Evolutionary conservation across 768 basidiomycete species (phyloP).

Genomic region (Trametes meyenii): DNA sequence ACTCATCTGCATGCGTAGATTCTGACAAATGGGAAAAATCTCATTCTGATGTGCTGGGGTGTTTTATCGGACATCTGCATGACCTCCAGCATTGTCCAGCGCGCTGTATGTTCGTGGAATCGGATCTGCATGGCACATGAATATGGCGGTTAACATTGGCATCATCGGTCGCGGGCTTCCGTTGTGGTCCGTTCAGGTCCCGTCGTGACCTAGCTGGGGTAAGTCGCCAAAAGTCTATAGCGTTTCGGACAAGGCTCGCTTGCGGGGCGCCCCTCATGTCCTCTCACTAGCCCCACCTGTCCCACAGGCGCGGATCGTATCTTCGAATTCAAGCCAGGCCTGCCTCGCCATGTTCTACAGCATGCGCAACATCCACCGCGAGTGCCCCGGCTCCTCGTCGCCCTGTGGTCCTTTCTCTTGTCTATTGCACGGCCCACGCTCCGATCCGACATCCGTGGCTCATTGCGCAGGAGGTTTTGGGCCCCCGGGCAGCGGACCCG

Average conservation of each 20-base stretch:
- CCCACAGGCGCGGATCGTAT: background rate
- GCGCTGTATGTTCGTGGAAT: background rate
- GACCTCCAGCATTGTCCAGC: background rate
- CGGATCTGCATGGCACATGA: background rate
- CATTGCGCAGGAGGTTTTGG: background rate
- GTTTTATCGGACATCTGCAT: background rate
- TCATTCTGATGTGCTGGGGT: background rate
- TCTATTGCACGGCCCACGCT: background rate
- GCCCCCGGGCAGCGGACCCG: conserved; percentile 6
- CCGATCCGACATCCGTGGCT: conserved; percentile 18
- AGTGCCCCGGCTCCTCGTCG: background rate
- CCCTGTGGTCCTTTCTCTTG: background rate
- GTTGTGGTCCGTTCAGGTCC: conserved; percentile 1
- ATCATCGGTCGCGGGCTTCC: background rate
- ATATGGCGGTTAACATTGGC: background rate
- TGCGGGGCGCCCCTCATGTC: background rate
- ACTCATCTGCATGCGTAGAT: no score
- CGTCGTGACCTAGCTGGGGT: background rate
- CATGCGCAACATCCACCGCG: background rate
- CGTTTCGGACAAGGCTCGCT: background rate
- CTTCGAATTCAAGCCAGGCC: background rate
- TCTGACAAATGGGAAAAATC: background rate
- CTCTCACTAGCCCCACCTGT: background rate
- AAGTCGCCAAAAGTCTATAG: conserved; percentile 13
- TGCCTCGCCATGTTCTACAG: background rate